Evolutionary conservation across 139 green algal genomes (phyloP), one percentile per base, ranked within the genome.

Genomic region (Micromonas commoda): DNA sequence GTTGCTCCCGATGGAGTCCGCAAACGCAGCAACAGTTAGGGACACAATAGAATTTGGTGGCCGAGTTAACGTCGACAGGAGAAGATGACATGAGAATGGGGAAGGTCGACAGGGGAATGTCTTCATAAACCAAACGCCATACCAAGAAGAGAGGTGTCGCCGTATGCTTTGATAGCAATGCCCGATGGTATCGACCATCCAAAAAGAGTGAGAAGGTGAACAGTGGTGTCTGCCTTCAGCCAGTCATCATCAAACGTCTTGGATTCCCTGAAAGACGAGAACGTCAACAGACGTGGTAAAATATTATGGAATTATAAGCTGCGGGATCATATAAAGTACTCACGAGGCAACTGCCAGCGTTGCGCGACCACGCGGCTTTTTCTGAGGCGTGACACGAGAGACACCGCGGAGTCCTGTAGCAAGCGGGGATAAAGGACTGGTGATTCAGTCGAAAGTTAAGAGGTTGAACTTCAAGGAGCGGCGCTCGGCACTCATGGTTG

Each of bases 171-270:
- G 57, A 63, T 69, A 1, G 72, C 32, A 68, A 63, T 45, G 23
- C 32, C 72, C 26, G 51, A 70, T 6, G 72, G 72, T 57, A 78
- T 69, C 0, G 38, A 32, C 72, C 72, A 78, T 24, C 72, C 72
- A 38, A 78, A 69, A 3, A 78, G 34, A 61, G 54, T 45, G 3
- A 61, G n/a, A 34, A 78, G 54, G 53, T 71, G 57, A 21, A 78
- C 72, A 6, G 57, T 23, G 72, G 34, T 34, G 23, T 69, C 26
- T 21, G 54, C 26, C 31, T 78, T 78, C 21, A 65, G 28, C 72
- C 72, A 78, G 51, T 78, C 72, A 29, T 68, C 53, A n/a, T 78
- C 72, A 53, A 78, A 78, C 64, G 68, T 70, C 16, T 70, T 70
- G 20, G 45, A 57, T 16, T 57, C 45, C 9, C 45, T 57, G 45